Evolutionary conservation across 495 filamentous ascomycete species (phyloP).

Genomic region (Xylaria flabelliformis): DNA sequence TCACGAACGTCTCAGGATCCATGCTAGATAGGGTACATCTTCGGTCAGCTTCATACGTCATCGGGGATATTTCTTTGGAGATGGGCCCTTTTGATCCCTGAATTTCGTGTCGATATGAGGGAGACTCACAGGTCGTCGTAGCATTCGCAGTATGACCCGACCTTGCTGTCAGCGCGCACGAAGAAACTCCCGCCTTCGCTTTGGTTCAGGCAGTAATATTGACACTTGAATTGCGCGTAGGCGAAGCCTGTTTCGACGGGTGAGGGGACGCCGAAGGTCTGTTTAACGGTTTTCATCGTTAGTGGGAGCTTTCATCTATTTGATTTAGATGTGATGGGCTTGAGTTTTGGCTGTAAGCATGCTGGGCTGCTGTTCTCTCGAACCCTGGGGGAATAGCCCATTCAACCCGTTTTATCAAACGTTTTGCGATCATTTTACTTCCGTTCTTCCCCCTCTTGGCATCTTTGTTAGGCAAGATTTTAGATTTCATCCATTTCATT

Average conservation of each 20-base stretch:
- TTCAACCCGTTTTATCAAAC: neutral
- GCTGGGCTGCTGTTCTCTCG: neutral
- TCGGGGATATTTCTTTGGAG: neutral
- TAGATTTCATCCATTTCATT: too few relatives aligned
- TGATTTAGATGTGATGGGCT: neutral
- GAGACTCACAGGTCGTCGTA: slow-evolving; percentile 39
- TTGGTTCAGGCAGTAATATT: slow-evolving; percentile 54
- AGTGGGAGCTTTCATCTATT: neutral
- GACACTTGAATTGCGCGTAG: slow-evolving; percentile 77
- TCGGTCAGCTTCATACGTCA: neutral
- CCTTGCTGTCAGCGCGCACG: slow-evolving; percentile 29
- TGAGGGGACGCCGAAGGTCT: slow-evolving; percentile 38
- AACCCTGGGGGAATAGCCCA: neutral
- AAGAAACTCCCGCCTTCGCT: slow-evolving; percentile 38
- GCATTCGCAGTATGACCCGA: slow-evolving; percentile 35
- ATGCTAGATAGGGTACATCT: slow-evolving; percentile 25
- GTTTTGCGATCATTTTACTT: neutral
- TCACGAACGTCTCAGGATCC: slow-evolving; percentile 33
- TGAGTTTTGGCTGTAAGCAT: neutral
- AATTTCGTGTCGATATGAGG: too few relatives aligned
- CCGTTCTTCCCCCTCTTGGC: neutral
- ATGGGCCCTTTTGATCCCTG: too few relatives aligned
- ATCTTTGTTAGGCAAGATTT: neutral
- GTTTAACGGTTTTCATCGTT: neutral
- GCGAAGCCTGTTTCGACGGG: slow-evolving; percentile 63